Evolutionary conservation across 352 stramenopile genomes (phyloP), one percentile per base, ranked within the genome.

Genomic region (Pythium pyrilobum): DNA sequence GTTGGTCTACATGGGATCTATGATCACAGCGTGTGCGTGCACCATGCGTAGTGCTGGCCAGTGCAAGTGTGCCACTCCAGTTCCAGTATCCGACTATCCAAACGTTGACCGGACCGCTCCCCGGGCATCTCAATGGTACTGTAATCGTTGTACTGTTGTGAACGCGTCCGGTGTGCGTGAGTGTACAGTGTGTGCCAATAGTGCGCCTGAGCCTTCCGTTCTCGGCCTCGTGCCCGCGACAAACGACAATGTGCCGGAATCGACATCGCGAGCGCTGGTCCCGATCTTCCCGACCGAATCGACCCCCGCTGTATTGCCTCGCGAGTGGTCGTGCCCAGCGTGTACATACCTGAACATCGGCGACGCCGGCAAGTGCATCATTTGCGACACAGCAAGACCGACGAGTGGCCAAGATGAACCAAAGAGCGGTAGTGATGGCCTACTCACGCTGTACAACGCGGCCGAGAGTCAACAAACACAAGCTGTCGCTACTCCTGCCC

Each of bases 91-190:
- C 16, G 70, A 87, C 9, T 72, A 71, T 20, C 66, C 72, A 13
- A 54, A 51, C 27, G 53, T 87, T 7, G 64, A 46, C 21, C 59
- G 66, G 24, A 57, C 47, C 3, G 40, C 72, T 12, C 70, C 85
- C 13, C 66, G 59, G n/a, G 69, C 67, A 13, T 44, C 62, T 15
- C 59, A 85, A 16, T 95, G 85, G 85, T 80, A 76, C 38, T 95
- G 85, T 52, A 81, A 62, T 45, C 80, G 87, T 38, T 95, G 85
- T 60, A 95, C 85, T 0, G 79, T 95, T 29, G 72, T 93, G 18
- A 95, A 95, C 50, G 62, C 65, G 5, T 48, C 74, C 9, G 60
- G 74, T n/a, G 42, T 71, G 2, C 71, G 64, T 11, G 63, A 71
- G 41, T 95, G 85, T 44, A 77, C 65, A 34, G 79, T 93, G 27